Evolutionary conservation across 164 flowering plant genomes (phyloP), one percentile per base, ranked within the genome.

Genomic region (Litsea cubeba): DNA sequence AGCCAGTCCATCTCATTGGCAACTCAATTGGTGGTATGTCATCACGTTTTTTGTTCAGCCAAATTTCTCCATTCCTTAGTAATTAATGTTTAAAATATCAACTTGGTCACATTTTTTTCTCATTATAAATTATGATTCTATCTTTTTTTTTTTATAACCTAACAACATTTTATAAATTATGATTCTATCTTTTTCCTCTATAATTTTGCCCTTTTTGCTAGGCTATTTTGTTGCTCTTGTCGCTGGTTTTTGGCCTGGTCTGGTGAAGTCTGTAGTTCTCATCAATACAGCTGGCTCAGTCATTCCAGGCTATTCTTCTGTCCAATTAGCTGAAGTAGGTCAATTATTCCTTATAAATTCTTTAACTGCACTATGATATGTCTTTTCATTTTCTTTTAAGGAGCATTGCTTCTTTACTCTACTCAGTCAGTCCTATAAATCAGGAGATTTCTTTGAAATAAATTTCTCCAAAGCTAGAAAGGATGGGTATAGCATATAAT

Each of bases 1-100:
- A 88, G 82, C 97, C 93, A 20, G 91, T 80, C 35, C 97, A 93
- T 83, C 88, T 91, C 68, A 86, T 90, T 72, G 97, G 98, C 68
- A 93, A 93, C 81, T 93, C 98, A 71, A 83, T 93, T 73, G 96
- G 96, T 71, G 98, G 98, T 93, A 88, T 71, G 82, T 76, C 63
- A 77, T 30, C 50, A 18, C 3, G 71, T 49, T 28, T 49, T 54
- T 51, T 26, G 4, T 68, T 32, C 50, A 50, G 25, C 50, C 23
- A 62, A 6, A 35, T 3, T 65, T 58, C 18, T 28, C 17, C 23
- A 0, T 50, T 69, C 35, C 12, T 74, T n/a, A 20, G 23, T 18
- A 3, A 17, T 30, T 28, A 1, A 22, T 8, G 23, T 20, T 54
- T 2, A 63, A n/a, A 63, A 11, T 63, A 63, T 22, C 30, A 23